A percentile compares a stretch with the other conserved stretches of the same genome.
phyloP scores from a whole-genome alignment of 2,329 filamentous ascomycete species.

The Beauveria asiatica region DNA sequence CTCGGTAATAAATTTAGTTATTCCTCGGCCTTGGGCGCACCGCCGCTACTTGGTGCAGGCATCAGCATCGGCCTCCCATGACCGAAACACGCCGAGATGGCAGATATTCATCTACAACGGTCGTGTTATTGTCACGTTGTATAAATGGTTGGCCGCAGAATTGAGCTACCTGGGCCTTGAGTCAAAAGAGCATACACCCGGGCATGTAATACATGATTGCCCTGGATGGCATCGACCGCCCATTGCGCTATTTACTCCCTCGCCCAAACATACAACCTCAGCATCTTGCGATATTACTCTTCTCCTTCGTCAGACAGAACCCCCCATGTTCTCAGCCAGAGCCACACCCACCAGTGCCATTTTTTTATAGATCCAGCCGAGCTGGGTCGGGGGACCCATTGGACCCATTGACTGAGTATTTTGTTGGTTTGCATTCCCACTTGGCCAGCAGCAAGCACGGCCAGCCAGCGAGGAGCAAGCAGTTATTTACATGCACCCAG shows the following conservation, averaged over 20 bases:
- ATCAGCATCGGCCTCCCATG: constrained; percentile 3
- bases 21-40: neutral
- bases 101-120: constrained; percentile 2
- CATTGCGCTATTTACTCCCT: neutral
- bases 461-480: too few species aligned
- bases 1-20: too few species aligned
- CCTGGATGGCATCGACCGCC: neutral
- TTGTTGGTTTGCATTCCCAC: neutral
- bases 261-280: neutral
- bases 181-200: neutral
- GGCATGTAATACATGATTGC: neutral
- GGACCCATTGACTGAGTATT: constrained; percentile 1
- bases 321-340: neutral
- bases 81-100: constrained; percentile 7
- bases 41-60: neutral
- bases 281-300: constrained; percentile 1
- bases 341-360: neutral
- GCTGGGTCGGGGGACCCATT: neutral
- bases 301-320: neutral
- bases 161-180: neutral
- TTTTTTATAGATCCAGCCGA: neutral
- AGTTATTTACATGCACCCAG: neutral
- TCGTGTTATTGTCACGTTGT: neutral
- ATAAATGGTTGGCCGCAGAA: neutral
- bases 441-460: neutral